Base-by-base conservation (phyloP, 1,284 basidiomycete genomes). In the Tilletia indica region DNA sequence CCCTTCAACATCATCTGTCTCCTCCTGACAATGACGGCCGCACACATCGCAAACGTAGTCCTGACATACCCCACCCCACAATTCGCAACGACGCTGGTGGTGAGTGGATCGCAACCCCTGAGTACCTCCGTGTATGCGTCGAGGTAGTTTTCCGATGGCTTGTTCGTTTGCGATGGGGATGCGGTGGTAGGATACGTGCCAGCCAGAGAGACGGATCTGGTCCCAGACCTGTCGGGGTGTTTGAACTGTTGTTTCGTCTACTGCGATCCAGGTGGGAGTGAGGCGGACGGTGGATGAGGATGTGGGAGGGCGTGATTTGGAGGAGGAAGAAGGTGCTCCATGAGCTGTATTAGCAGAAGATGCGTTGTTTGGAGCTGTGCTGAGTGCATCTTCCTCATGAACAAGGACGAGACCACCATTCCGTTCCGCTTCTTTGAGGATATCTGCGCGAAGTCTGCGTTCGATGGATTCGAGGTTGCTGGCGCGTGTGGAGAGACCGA, bases 1-100 rank as follows among this genome's bases (percentile, higher is more conserved):
- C 92, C 93, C 25, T 88, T 87, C 19, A 89, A 86, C n/a, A 97
- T 88, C 54, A 95, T 87, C 85, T 97, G 94, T 80, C 91, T 92
- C 39, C 96, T 87, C 39, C 97, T 88, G 0, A 99, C 88, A 34
- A 99, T 88, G 74, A 92, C 90, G 0, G 96, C 95, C 1, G 95
- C 93, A 16, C 92, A 90, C 97, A 99, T 99, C 4, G 93, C 96
- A 83, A 98, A 98, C 0, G 96, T 97, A 2, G 96, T 97, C 54
- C 97, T 89, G 0, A 97, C 94, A 2, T 94, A 93, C 58, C 97
- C 97, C 89, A 97, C 95, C 54, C 97, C 96, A 84, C 97, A 98
- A 71, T 93, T 96, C 85, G 99, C 97, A 2, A 99, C 93, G 19
- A 99, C 87, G 0, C 92, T 91, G 0, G 93, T 94, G 25, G 87